Evolutionary conservation across 495 filamentous ascomycete genomes (phyloP), one percentile per base, ranked within the genome.

Genomic region (Talaromyces nanjingensis): DNA sequence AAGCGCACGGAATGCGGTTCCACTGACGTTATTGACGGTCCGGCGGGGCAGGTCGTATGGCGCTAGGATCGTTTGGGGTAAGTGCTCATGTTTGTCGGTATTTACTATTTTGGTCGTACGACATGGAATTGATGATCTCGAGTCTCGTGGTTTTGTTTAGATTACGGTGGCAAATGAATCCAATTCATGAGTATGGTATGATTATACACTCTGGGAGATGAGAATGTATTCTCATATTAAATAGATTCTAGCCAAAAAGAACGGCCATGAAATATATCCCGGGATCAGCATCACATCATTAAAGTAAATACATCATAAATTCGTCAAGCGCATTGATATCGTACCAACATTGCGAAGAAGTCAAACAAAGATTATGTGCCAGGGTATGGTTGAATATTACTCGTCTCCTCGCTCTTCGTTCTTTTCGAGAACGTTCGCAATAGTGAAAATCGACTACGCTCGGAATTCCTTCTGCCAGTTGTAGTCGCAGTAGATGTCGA

Each of bases 321-420:
- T 42, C 45, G 45, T 49, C 45, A 20, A 49, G 18, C 8, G 37
- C 37, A 42, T 49, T 49, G 8, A 9, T 20, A 7, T 20, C 45
- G 18, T 49, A 49, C 45, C n/a, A 20, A 22, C 6, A 54, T 56
- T 29, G 27, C 22, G 2, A 25, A 20, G 22, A 55, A 55, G 25
- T 11, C 5, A 27, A 29, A 16, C 22, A 27, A 6, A 27, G 27
- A 27, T 74, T 65, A 80, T 58, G 78, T 81, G 7, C 78, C 78
- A 9, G 77, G 78, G 59, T 81, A 81, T 52, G 77, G 78, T 42
- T 70, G 64, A 49, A 76, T 69, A 52, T 72, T 74, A 9, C 64
- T 49, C 2, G 64, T 64, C 11, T 70, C 65, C 14, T 52, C 60
- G 16, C 71, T 62, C 24, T 72, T 71, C 37, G 65, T 29, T 37